These are phyloP conservation scores for Cyanidium caldarium DNA, from an alignment of 23 red algal genomes.

Conservation along the genomic window DNA sequence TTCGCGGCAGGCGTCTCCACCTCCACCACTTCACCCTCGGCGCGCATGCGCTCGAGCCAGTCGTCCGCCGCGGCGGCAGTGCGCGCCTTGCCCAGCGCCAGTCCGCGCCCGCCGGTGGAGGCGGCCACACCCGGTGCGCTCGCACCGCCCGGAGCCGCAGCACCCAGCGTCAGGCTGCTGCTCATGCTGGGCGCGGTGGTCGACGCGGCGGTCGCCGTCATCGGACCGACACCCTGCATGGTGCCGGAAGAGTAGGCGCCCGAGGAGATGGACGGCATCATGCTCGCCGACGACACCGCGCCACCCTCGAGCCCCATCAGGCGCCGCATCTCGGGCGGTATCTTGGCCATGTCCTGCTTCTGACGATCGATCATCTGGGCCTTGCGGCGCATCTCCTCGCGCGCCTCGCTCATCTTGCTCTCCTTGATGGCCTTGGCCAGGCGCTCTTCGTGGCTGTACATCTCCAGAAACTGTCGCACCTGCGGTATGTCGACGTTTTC, in stretches of 20 bases:
- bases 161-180: not conserved
- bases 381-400: slow-evolving; percentile 50
- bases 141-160: not conserved
- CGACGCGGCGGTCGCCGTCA: not conserved
- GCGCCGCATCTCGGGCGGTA: slow-evolving; percentile 4
- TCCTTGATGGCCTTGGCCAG: slow-evolving; percentile 96
- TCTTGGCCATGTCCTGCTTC: not conserved
- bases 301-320: not conserved
- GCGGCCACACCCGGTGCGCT: slow-evolving; percentile 29
- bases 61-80: not conserved
- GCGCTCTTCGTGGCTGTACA: slow-evolving; percentile 96
- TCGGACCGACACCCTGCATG: not conserved
- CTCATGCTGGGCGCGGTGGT: not conserved
- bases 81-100: slow-evolving; percentile 50
- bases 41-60: slow-evolving; percentile 55
- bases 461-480: slow-evolving; percentile 64
- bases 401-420: slow-evolving; percentile 91
- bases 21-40: slow-evolving; percentile 77
- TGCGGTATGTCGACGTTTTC: slow-evolving; percentile 62
- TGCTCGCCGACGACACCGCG: not conserved
- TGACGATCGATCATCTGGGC: slow-evolving; percentile 53
- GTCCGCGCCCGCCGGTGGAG: slow-evolving; percentile 44
- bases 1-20: slow-evolving; percentile 38
- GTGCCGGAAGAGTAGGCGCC: not conserved
- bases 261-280: not conserved